These are phyloP conservation scores for Coemansia sp. DNA, from an alignment of 192 early-diverging fungal species.

Conservation along the genomic window DNA sequence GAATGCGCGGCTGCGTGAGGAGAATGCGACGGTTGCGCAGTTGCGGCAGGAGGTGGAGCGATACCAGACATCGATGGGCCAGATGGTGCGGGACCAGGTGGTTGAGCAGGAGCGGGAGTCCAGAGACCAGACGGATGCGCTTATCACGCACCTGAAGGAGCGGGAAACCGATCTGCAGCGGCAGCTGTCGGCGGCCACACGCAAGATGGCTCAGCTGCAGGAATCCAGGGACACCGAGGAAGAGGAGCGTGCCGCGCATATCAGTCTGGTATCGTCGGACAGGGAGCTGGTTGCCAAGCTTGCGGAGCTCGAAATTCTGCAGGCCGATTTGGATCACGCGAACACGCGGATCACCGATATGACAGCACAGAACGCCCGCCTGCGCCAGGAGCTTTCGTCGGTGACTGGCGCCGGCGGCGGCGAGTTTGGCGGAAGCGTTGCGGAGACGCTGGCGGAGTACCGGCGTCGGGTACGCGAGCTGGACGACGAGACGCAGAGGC, in stretches of 20 bases:
- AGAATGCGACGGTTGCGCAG: slow-evolving; percentile 14
- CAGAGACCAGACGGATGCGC: slow-evolving; percentile 74
- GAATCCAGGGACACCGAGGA: slow-evolving; percentile 73
- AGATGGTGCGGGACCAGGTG: slow-evolving; percentile 69
- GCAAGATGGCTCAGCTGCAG: slow-evolving; percentile 67
- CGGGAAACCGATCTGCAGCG: slow-evolving; percentile 81
- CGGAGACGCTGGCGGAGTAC: slow-evolving; percentile 46
- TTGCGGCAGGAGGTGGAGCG: slow-evolving; percentile 22
- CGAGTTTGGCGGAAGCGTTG: slow-evolving; percentile 4
- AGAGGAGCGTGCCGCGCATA: slow-evolving; percentile 56
- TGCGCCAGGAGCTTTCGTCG: slow-evolving; percentile 48
- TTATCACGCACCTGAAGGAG: slow-evolving; percentile 79
- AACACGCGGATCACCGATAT: slow-evolving; percentile 68
- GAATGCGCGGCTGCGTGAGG: slow-evolving; percentile 58
- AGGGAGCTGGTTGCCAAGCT: slow-evolving; percentile 78
- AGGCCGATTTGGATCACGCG: slow-evolving; percentile 81
- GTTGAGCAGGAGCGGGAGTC: slow-evolving; percentile 70
- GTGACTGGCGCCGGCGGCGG: slow-evolving; percentile 26
- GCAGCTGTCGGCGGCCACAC: slow-evolving; percentile 78
- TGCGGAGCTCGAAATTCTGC: slow-evolving; percentile 88
- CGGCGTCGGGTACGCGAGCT: slow-evolving; percentile 36
- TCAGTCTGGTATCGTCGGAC: slow-evolving; percentile 63
- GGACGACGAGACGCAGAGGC: slow-evolving; percentile 34
- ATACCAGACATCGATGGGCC: slow-evolving; percentile 56
- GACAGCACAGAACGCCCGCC: slow-evolving; percentile 67